Evolutionary conservation across 2,329 filamentous ascomycete species (phyloP).

Genomic region (Clarireedia hainanense): DNA sequence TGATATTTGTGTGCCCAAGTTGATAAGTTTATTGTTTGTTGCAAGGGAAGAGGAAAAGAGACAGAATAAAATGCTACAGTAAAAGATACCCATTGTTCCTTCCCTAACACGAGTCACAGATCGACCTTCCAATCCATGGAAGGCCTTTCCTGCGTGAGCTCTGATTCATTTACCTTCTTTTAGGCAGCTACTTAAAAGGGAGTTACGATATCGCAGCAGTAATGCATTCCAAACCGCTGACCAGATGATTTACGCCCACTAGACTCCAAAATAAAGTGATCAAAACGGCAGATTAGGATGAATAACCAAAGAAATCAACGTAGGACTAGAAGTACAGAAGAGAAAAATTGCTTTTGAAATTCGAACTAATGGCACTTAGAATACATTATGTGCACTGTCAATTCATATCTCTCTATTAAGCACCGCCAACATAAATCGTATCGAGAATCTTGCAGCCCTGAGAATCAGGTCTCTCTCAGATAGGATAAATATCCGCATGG

Average conservation of each 20-base stretch:
- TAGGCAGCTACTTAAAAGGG: too few species aligned
- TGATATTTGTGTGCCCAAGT: constrained; percentile 14
- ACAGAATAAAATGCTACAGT: background rate
- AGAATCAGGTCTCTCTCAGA: constrained; percentile 10
- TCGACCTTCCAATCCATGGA: too few species aligned
- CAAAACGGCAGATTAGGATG: too few species aligned
- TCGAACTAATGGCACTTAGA: too few species aligned
- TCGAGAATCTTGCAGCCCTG: background rate
- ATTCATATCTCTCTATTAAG: background rate
- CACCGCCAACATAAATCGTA: background rate
- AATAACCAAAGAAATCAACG: too few species aligned
- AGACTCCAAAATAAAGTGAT: too few species aligned
- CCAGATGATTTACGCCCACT: too few species aligned
- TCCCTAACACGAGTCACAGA: background rate
- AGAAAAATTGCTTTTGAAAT: background rate
- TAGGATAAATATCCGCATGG: constrained; percentile 14
- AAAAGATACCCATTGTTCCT: background rate
- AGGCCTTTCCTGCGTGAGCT: too few species aligned
- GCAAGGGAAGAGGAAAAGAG: background rate
- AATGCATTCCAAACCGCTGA: too few species aligned
- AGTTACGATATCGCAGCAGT: too few species aligned
- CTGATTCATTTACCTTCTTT: too few species aligned
- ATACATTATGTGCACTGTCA: constrained; percentile 16
- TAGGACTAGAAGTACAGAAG: background rate
- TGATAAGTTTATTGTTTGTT: constrained; percentile 5